These are phyloP conservation scores for Fusarium xyrophilum DNA, from an alignment of 2,329 filamentous ascomycete genomes.

Conservation along the genomic window DNA sequence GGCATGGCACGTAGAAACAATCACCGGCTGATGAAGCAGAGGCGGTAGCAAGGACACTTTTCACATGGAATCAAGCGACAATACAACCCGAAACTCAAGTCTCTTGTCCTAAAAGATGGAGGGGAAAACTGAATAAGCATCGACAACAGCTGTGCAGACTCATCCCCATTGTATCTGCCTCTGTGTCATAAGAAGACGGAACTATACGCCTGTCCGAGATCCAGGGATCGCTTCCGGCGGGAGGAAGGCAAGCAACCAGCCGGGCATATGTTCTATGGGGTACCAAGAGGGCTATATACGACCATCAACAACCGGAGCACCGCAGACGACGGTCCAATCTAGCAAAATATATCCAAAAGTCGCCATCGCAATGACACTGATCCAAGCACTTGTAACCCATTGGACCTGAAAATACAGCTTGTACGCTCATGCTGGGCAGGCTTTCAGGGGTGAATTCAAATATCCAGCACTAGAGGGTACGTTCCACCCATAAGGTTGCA, in stretches of 20 bases:
- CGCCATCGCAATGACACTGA: not conserved
- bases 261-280: constrained; percentile 1
- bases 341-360: not conserved
- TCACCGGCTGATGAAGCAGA: constrained; percentile 17
- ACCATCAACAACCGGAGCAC: constrained; percentile 6
- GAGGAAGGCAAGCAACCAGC: not conserved
- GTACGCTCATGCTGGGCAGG: constrained; percentile 33
- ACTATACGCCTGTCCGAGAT: not conserved
- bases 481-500: constrained; percentile 20
- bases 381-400: constrained; percentile 17
- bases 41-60: not conserved
- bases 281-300: constrained; percentile 4
- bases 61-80: constrained; percentile 21
- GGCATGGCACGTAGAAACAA: constrained; percentile 19
- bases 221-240: not conserved
- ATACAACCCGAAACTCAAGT: not conserved
- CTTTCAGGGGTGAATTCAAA: constrained; percentile 1
- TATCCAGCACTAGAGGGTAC: not conserved
- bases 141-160: not conserved
- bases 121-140: not conserved
- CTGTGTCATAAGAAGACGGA: constrained; percentile 6
- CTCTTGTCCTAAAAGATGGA: not conserved
- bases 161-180: not conserved
- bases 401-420: constrained; percentile 17
- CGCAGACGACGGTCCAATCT: not conserved